Conservation (phyloP, 345 rosid genomes). For the Lepidium sativum region DNA sequence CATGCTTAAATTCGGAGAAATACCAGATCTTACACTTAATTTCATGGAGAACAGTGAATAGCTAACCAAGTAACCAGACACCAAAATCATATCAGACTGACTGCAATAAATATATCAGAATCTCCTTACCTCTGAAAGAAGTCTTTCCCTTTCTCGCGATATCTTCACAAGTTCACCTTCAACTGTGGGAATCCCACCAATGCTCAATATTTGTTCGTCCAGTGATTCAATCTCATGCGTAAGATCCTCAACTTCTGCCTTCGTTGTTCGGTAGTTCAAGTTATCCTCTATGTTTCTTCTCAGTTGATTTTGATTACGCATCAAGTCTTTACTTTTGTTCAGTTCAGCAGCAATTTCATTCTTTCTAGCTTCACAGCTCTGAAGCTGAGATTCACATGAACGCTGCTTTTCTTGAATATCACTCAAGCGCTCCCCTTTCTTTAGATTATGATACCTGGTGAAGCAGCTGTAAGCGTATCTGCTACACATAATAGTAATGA, state of each 20-base stretch:
- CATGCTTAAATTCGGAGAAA: background rate
- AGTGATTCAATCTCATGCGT: constrained; percentile 65
- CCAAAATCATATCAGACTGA: constrained; percentile 5
- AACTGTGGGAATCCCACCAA: constrained; percentile 60
- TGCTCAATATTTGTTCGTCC: constrained; percentile 59
- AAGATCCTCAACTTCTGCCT: constrained; percentile 67
- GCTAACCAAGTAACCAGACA: background rate
- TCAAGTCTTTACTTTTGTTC: constrained; percentile 46
- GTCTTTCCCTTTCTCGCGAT: constrained; percentile 65
- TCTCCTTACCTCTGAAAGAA: constrained; percentile 73
- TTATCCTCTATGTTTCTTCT: constrained; percentile 90
- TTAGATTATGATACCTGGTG: constrained; percentile 60
- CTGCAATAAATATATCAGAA: background rate
- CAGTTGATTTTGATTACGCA: constrained; percentile 60
- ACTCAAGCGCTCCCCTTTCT: constrained; percentile 66
- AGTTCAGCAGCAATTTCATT: constrained; percentile 59
- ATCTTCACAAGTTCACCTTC: constrained; percentile 64
- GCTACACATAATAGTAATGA: constrained; percentile 9
- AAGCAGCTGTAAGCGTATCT: constrained; percentile 22
- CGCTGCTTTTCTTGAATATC: constrained; percentile 67
- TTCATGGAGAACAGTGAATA: background rate
- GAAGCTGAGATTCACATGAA: constrained; percentile 60
- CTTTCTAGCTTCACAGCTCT: constrained; percentile 44
- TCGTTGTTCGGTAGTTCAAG: constrained; percentile 85
- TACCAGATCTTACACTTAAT: background rate